These are phyloP conservation scores for Metschnikowia proteae DNA, from an alignment of 805 yeast species.

Conservation along the genomic window DNA sequence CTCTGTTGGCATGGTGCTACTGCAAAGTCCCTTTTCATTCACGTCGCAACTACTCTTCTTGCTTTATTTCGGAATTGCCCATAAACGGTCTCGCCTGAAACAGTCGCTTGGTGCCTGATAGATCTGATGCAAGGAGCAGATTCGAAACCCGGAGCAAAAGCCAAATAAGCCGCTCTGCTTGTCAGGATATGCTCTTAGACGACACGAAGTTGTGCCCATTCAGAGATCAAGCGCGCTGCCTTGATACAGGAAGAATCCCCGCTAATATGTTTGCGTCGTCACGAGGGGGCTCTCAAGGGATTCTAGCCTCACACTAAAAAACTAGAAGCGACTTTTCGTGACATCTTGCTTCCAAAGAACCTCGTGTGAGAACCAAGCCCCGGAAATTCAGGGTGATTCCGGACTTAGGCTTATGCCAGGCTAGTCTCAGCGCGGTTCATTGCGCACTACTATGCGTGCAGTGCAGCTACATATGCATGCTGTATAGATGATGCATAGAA, in stretches of 20 bases:
- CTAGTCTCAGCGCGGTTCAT: neutral
- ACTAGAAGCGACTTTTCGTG: neutral
- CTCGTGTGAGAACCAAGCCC: neutral
- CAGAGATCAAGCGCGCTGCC: neutral
- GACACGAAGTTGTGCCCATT: neutral
- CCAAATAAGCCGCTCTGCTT: neutral
- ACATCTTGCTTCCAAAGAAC: neutral
- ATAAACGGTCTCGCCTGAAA: no score
- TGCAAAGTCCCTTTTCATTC: neutral
- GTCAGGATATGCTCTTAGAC: neutral
- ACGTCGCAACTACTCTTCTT: no score
- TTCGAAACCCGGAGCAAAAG: neutral
- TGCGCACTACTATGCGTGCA: neutral
- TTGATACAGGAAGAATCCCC: neutral
- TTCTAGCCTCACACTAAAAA: no score
- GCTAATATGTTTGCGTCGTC: neutral
- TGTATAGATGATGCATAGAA: constrained; percentile 2
- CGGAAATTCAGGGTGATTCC: neutral
- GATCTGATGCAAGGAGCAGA: no score
- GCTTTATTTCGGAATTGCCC: neutral
- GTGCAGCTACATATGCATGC: neutral
- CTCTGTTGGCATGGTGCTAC: no score
- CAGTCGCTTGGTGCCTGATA: no score
- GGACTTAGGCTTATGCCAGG: neutral
- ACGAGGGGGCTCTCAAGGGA: no score